Evolutionary conservation across 768 basidiomycete genomes (phyloP).

Genomic region (Termitomyces sp.): DNA sequence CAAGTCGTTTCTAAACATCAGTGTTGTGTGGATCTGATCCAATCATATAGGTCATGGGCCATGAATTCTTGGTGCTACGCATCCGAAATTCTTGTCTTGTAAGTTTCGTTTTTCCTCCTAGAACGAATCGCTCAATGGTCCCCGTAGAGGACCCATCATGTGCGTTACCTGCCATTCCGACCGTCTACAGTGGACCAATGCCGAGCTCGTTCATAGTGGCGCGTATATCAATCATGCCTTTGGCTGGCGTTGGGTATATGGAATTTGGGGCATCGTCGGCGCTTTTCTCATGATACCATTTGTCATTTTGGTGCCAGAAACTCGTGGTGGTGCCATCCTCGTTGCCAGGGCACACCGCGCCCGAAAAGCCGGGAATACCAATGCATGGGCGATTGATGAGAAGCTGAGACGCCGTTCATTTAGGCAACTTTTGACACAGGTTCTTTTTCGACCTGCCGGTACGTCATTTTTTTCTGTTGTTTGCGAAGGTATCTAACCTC

Average conservation of each 20-base stretch:
- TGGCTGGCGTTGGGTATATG: slow-evolving; percentile 22
- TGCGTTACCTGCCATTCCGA: neutral
- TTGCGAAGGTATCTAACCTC: too few species aligned
- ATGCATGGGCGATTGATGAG: slow-evolving; percentile 19
- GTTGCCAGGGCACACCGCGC: slow-evolving; percentile 15
- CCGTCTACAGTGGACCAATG: neutral
- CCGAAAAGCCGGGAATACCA: slow-evolving; percentile 7
- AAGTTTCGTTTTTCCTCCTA: neutral
- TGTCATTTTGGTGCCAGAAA: slow-evolving; percentile 17
- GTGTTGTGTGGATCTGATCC: neutral
- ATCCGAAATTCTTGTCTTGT: slow-evolving; percentile 15
- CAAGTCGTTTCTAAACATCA: neutral
- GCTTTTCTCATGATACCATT: slow-evolving; percentile 14
- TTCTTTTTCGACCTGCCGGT: slow-evolving; percentile 18
- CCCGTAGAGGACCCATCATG: slow-evolving; percentile 16
- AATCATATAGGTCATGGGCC: slow-evolving; percentile 15
- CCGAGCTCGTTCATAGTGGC: slow-evolving; percentile 3
- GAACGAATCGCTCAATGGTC: neutral
- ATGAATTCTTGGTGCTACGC: slow-evolving; percentile 22
- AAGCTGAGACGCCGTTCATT: slow-evolving; percentile 11
- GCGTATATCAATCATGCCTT: slow-evolving; percentile 16
- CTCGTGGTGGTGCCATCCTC: slow-evolving; percentile 18
- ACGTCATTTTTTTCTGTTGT: neutral
- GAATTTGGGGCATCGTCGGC: slow-evolving; percentile 20
- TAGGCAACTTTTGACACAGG: slow-evolving; percentile 15